Conservation (phyloP, 2,329 filamentous ascomycete genomes). For the Plenodomus tracheiphilus region DNA sequence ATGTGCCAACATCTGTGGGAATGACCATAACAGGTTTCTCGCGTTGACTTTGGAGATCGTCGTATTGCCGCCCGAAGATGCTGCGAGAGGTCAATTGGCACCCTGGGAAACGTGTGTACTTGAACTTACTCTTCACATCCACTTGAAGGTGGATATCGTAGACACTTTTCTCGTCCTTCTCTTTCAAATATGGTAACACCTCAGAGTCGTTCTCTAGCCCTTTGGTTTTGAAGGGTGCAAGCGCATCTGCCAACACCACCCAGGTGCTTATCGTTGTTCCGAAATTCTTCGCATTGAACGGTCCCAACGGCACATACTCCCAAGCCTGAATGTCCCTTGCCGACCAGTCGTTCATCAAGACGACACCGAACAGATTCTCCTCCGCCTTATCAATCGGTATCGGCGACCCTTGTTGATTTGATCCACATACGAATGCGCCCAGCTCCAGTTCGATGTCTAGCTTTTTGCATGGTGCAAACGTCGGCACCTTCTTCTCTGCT, state of each 20-base stretch:
- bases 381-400: conserved; percentile 67
- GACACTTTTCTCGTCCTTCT: conserved; percentile 61
- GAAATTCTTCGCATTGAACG: conserved; percentile 85
- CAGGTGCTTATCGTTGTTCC: conserved; percentile 76
- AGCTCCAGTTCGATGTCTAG: conserved; percentile 82
- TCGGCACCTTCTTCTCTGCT: conserved; percentile 64
- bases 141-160: conserved; percentile 73
- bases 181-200: conserved; percentile 66
- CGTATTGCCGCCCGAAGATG: conserved; percentile 55
- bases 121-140: conserved; percentile 56
- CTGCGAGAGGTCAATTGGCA: conserved; percentile 27
- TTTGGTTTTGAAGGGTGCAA: conserved; percentile 66
- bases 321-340: conserved; percentile 80
- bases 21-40: conserved; percentile 76
- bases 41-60: conserved; percentile 65
- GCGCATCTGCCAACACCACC: conserved; percentile 75
- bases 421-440: conserved; percentile 70
- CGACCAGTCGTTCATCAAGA: conserved; percentile 87
- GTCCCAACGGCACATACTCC: conserved; percentile 82
- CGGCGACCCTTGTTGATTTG: conserved; percentile 66
- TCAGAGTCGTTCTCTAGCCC: conserved; percentile 60
- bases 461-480: conserved; percentile 65
- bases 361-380: conserved; percentile 75
- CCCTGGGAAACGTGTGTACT: background rate
- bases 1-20: conserved; percentile 81